Evolutionary conservation across 2,329 filamentous ascomycete genomes (phyloP).

Genomic region (Calonectria montana): DNA sequence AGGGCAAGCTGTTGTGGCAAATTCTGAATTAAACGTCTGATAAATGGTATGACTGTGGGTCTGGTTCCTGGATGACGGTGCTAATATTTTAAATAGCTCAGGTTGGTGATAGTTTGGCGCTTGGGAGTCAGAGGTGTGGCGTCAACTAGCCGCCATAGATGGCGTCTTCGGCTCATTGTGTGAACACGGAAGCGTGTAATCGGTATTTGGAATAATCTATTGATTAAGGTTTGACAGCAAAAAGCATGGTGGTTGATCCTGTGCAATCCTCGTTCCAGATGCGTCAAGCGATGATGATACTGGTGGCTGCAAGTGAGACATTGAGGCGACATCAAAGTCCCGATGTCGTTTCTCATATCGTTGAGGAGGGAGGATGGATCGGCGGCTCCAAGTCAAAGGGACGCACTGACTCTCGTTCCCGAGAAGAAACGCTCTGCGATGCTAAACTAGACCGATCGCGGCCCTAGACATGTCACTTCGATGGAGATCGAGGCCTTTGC

Average conservation of each 20-base stretch:
- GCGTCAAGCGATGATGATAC: not conserved
- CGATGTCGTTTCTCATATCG: not conserved
- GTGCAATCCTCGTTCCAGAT: not conserved
- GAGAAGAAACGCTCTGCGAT: no score
- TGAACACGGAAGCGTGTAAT: not conserved
- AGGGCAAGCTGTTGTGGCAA: not conserved
- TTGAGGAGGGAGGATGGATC: not conserved
- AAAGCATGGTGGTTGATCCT: not conserved
- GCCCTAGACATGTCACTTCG: not conserved
- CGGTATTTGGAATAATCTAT: not conserved
- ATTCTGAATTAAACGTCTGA: not conserved
- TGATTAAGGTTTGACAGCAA: no score
- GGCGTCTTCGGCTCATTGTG: not conserved
- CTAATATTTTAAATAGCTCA: not conserved
- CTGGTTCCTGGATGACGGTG: not conserved
- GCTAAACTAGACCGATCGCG: not conserved
- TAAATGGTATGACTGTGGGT: not conserved
- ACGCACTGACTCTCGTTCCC: not conserved
- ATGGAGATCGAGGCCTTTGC: not conserved
- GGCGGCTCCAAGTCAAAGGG: not conserved
- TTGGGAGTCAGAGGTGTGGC: not conserved
- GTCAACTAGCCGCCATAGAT: not conserved
- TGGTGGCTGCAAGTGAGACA: not conserved
- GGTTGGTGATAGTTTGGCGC: not conserved
- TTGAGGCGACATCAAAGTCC: not conserved